phyloP scores from a whole-genome alignment of 441 rosid species.

The Geranium incanum region DNA sequence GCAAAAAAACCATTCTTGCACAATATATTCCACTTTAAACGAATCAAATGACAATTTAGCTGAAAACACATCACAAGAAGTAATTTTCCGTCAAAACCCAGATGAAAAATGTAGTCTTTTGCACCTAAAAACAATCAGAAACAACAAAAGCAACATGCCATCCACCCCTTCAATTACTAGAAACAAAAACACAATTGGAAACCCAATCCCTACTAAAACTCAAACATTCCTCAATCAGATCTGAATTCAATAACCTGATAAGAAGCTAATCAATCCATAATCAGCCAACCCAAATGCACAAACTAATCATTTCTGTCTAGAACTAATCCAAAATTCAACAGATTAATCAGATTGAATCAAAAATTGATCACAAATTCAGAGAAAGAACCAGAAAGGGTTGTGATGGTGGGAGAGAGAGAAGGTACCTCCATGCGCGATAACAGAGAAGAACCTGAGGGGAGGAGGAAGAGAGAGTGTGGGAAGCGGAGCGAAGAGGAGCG shows the following conservation, averaged over 20 bases:
- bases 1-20: not conserved
- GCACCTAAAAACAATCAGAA: not conserved
- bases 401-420: not conserved
- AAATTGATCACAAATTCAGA: not conserved
- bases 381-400: not conserved
- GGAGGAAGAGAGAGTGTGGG: conserved; percentile 20
- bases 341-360: not conserved
- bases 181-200: not conserved
- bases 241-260: no score
- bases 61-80: not conserved
- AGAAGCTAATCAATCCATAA: not conserved
- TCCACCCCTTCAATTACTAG: not conserved
- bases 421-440: conserved; percentile 63
- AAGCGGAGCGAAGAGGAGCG: conserved; percentile 13
- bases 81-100: not conserved
- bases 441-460: conserved; percentile 39
- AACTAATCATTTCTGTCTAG: not conserved
- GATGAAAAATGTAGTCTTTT: not conserved
- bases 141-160: not conserved
- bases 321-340: not conserved
- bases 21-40: not conserved
- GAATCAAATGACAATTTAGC: not conserved
- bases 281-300: not conserved
- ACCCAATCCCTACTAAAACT: not conserved
- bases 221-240: not conserved